Conservation (phyloP, 345 rosid genomes). For the Hibiscus syriacus region DNA sequence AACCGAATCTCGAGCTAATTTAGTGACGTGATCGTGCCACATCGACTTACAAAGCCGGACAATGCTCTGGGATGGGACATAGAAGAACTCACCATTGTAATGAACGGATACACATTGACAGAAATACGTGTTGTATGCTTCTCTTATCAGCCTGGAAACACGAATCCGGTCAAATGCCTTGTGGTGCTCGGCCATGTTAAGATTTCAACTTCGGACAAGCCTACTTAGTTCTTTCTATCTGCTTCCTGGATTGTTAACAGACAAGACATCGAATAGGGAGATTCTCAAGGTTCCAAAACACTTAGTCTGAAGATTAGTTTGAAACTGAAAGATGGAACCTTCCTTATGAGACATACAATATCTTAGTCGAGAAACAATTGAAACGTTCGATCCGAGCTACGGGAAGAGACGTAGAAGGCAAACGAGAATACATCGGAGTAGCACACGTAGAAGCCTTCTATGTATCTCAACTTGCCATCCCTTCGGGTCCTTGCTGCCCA, state of each 20-base stretch:
- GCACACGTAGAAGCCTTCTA: conserved; percentile 51
- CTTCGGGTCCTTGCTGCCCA: conserved; percentile 28
- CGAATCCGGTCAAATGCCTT: conserved; percentile 27
- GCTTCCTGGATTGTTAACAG: conserved; percentile 42
- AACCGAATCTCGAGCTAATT: conserved; percentile 24
- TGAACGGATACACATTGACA: conserved; percentile 45
- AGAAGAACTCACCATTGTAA: conserved; percentile 35
- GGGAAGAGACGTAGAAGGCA: conserved; percentile 12
- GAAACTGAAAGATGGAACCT: conserved; percentile 27
- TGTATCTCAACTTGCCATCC: conserved; percentile 38
- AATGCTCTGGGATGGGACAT: conserved; percentile 40
- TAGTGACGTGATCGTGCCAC: conserved; percentile 28
- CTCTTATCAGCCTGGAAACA: conserved; percentile 18
- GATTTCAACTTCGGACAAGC: conserved; percentile 25
- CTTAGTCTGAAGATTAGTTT: conserved; percentile 50
- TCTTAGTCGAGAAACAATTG: conserved; percentile 40
- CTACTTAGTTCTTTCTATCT: conserved; percentile 30
- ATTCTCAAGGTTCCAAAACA: conserved; percentile 25
- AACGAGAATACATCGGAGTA: conserved; percentile 38
- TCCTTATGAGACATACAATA: conserved; percentile 34
- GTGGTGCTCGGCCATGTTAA: conserved; percentile 65
- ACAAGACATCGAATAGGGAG: conserved; percentile 31
- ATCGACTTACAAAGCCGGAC: conserved; percentile 18
- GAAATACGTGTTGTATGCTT: conserved; percentile 60
- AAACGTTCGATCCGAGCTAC: conserved; percentile 12